A percentile compares a stretch with the other conserved stretches of the same genome.
Conservation (phyloP, 768 basidiomycete genomes). For the Rossbeevera mucosa region DNA sequence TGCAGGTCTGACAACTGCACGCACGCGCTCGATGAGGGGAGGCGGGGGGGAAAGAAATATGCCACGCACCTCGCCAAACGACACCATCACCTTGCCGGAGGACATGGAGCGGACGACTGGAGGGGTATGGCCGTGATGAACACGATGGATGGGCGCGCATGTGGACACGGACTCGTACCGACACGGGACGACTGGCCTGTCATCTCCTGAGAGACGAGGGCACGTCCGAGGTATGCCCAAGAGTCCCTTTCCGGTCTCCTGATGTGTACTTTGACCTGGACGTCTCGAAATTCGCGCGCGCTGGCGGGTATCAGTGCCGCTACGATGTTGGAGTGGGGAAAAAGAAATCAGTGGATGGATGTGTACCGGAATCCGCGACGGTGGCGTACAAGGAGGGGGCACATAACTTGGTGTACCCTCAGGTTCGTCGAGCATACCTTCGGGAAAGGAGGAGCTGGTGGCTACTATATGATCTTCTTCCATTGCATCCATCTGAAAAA, state of each 20-base stretch:
- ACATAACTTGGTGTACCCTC: conserved; percentile 12
- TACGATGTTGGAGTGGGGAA: conserved; percentile 5
- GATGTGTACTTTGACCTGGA: conserved; percentile 83
- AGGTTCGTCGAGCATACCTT: conserved; percentile 15
- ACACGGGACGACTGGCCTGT: conserved; percentile 75
- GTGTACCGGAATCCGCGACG: neutral
- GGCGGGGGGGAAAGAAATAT: neutral
- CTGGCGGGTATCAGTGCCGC: conserved; percentile 20
- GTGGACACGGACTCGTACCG: conserved; percentile 44
- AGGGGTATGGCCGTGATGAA: conserved; percentile 6
- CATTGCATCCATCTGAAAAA: conserved; percentile 30
- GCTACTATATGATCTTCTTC: conserved; percentile 30
- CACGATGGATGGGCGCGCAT: neutral
- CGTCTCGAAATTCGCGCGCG: conserved; percentile 64
- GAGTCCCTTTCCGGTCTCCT: conserved; percentile 73
- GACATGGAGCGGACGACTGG: conserved; percentile 43
- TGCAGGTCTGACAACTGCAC: conserved; percentile 62
- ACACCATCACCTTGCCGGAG: conserved; percentile 62
- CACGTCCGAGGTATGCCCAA: conserved; percentile 80
- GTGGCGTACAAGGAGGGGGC: conserved; percentile 19
- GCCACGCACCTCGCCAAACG: conserved; percentile 62
- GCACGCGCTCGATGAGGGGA: neutral
- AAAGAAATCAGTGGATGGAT: conserved; percentile 9
- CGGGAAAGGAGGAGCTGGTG: conserved; percentile 19
- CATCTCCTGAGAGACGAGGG: conserved; percentile 69